Evolutionary conservation across 2,329 filamentous ascomycete species (phyloP).

Genomic region (Rutstroemia sydowiana): DNA sequence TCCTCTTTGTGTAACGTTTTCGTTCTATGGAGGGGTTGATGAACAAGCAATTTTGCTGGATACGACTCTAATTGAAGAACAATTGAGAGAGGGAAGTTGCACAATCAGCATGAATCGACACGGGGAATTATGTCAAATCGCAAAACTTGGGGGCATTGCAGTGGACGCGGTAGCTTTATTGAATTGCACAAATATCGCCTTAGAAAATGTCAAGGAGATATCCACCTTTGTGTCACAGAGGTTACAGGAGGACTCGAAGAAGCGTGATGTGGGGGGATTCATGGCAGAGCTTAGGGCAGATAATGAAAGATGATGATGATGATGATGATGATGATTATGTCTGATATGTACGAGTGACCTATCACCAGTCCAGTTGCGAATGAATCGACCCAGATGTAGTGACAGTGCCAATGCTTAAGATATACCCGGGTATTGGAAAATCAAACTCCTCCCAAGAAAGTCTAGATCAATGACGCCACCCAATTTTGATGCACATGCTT

Average conservation of each 20-base stretch:
- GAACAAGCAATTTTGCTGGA: constrained; percentile 68
- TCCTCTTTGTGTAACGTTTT: constrained; percentile 86
- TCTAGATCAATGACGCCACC: constrained; percentile 8
- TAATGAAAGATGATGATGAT: constrained; percentile 48
- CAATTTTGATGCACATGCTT: constrained; percentile 3
- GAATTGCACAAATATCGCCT: constrained; percentile 65
- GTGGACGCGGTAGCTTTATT: constrained; percentile 75
- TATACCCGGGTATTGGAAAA: constrained; percentile 10
- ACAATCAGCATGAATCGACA: constrained; percentile 55
- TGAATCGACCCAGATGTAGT: not conserved
- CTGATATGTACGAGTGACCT: constrained; percentile 13
- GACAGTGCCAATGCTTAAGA: constrained; percentile 8
- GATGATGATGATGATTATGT: constrained; percentile 41
- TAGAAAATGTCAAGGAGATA: constrained; percentile 75
- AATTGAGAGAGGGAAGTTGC: constrained; percentile 63
- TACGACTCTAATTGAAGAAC: constrained; percentile 67
- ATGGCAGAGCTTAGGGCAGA: constrained; percentile 74
- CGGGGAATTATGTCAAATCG: constrained; percentile 40
- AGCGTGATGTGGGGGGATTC: constrained; percentile 70
- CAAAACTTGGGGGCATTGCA: constrained; percentile 79
- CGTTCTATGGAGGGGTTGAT: constrained; percentile 59
- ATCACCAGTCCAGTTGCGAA: not conserved
- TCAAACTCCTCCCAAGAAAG: constrained; percentile 8
- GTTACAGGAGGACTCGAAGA: constrained; percentile 70
- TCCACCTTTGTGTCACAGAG: constrained; percentile 64